These are phyloP conservation scores for Candida albicans DNA, from an alignment of 1,139 yeast genomes.

Conservation along the genomic window DNA sequence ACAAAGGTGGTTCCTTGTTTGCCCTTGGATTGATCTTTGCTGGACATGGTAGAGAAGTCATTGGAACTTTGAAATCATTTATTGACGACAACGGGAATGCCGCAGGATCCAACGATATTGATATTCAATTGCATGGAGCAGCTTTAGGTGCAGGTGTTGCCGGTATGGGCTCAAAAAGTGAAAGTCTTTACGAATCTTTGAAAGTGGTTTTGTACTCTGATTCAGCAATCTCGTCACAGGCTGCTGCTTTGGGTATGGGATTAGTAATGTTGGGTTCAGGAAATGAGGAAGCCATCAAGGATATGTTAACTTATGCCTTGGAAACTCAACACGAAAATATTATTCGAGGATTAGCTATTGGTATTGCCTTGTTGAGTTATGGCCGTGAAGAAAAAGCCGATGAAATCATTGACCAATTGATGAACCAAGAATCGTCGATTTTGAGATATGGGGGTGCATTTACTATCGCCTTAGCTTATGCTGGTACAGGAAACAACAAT, in stretches of 20 bases:
- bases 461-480: slow-evolving; percentile 92
- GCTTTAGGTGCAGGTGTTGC: slow-evolving; percentile 95
- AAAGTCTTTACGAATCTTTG: slow-evolving; percentile 75
- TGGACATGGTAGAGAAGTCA: slow-evolving; percentile 90
- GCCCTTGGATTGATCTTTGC: slow-evolving; percentile 95
- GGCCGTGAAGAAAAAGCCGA: slow-evolving; percentile 87
- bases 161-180: slow-evolving; percentile 88
- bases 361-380: slow-evolving; percentile 82
- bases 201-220: slow-evolving; percentile 85
- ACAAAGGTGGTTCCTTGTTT: slow-evolving; percentile 94
- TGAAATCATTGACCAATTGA: slow-evolving; percentile 61
- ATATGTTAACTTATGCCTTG: slow-evolving; percentile 88
- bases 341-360: slow-evolving; percentile 86
- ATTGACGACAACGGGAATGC: slow-evolving; percentile 67
- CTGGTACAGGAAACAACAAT: slow-evolving; percentile 89
- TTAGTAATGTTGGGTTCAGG: slow-evolving; percentile 95
- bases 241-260: slow-evolving; percentile 97
- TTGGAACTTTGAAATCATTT: slow-evolving; percentile 74
- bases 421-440: slow-evolving; percentile 76
- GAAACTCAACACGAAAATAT: slow-evolving; percentile 97
- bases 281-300: slow-evolving; percentile 65
- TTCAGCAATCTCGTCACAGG: slow-evolving; percentile 93
- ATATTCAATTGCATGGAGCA: slow-evolving; percentile 93
- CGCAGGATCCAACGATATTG: slow-evolving; percentile 73
- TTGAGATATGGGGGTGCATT: slow-evolving; percentile 96